Conservation (phyloP, 305 asterid genomes). For the Coffea humblotiana region DNA sequence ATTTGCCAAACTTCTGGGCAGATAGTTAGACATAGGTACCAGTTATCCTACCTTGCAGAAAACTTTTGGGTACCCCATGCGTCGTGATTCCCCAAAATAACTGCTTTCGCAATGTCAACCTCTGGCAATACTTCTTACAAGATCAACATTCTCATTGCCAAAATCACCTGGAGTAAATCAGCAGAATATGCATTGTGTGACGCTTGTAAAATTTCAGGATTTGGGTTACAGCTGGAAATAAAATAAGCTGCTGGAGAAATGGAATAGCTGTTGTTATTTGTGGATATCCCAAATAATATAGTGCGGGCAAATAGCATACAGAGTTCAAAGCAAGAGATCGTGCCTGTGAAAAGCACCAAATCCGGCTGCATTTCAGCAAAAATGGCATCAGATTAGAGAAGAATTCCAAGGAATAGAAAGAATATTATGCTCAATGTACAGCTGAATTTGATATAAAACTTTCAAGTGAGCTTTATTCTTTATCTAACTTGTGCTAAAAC, state of each 20-base stretch:
- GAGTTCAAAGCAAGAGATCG: slow-evolving; percentile 35
- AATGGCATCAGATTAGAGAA: slow-evolving; percentile 31
- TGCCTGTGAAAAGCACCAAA: slow-evolving; percentile 93
- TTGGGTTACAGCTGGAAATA: neutral
- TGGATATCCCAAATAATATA: neutral
- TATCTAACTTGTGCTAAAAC: neutral
- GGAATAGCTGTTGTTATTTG: neutral
- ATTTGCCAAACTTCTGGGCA: neutral
- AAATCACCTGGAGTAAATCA: slow-evolving; percentile 75
- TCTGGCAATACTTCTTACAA: slow-evolving; percentile 74
- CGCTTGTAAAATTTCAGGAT: slow-evolving; percentile 10
- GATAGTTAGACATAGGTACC: neutral
- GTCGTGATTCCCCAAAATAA: slow-evolving; percentile 92
- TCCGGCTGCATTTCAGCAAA: slow-evolving; percentile 76
- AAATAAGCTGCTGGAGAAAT: neutral
- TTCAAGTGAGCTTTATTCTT: neutral
- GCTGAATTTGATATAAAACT: neutral
- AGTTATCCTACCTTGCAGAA: slow-evolving; percentile 49
- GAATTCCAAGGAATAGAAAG: slow-evolving; percentile 4
- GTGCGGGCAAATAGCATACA: slow-evolving; percentile 17
- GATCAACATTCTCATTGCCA: slow-evolving; percentile 87
- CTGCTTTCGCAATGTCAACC: slow-evolving; percentile 67
- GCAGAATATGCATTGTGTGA: slow-evolving; percentile 2
- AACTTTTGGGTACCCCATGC: slow-evolving; percentile 82
- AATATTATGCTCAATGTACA: neutral